These are phyloP conservation scores for Sphaerobolus stellatus DNA, from an alignment of 1,284 basidiomycete species.

Conservation along the genomic window DNA sequence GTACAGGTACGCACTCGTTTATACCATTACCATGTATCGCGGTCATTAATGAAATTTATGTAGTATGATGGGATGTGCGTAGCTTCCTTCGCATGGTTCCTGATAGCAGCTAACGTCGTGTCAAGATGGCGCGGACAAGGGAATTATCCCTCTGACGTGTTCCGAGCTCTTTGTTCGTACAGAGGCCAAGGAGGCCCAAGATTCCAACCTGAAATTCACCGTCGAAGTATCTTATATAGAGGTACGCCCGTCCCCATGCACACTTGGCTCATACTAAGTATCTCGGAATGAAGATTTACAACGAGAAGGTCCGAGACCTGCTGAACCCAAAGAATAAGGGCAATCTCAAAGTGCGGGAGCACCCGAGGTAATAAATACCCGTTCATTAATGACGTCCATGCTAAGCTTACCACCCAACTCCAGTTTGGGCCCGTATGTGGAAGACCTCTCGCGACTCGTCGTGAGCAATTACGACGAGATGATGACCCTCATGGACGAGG, in stretches of 20 bases:
- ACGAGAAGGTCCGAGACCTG: conserved; percentile 97
- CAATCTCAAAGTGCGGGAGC: conserved; percentile 94
- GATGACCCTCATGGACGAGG: conserved; percentile 99
- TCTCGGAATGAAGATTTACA: conserved; percentile 74
- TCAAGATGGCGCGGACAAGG: conserved; percentile 97
- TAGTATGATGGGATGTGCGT: conserved; percentile 98
- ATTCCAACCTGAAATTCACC: conserved; percentile 76
- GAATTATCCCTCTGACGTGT: conserved; percentile 96
- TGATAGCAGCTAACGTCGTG: too few relatives aligned
- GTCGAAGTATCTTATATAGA: conserved; percentile 99
- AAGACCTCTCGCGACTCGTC: conserved; percentile 92
- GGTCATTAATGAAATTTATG: conserved; percentile 19
- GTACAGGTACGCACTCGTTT: conserved; percentile 61
- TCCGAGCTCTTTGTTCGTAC: conserved; percentile 89
- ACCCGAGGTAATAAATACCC: conserved; percentile 58
- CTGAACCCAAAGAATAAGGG: conserved; percentile 97
- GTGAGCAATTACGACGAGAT: conserved; percentile 92
- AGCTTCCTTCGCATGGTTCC: too few relatives aligned
- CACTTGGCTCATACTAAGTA: conserved; percentile 1
- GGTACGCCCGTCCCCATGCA: conserved; percentile 39
- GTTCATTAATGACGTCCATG: background rate
- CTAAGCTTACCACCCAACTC: conserved; percentile 1
- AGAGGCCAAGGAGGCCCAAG: conserved; percentile 58
- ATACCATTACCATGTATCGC: conserved; percentile 4
- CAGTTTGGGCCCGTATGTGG: conserved; percentile 89